Evolutionary conservation across 306 rosid genomes (phyloP), one percentile per base, ranked within the genome.

Genomic region (Astragalus membranaceus): DNA sequence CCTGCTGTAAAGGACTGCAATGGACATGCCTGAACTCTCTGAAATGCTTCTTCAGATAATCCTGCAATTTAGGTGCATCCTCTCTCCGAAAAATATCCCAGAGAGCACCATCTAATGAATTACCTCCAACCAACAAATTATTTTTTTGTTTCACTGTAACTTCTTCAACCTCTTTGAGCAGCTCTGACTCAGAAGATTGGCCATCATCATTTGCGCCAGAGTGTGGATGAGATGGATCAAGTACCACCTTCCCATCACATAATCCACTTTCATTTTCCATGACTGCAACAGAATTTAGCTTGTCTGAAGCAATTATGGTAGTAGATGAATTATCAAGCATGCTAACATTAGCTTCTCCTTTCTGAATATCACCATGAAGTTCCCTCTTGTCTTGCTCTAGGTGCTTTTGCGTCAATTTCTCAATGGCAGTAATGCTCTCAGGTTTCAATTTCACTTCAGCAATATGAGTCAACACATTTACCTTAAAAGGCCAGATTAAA

Each of bases 51-150:
- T 60, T 84, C 54, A 88, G 85, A 65, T 93, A 93, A 67, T 87
- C 82, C 74, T 90, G 75, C 78, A 93, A 87, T 78, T 87, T 85
- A 2, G 90, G 94, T n/a, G 77, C 85, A 83, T 93, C 98, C 68
- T 93, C 77, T 77, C 97, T 85, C 47, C 97, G 80, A 60, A 93
- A 93, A 69, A 93, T 88, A 85, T 90, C 98, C 97, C 98, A 90
- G 3, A 93, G 65, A 46, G 96, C 97, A 63, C 97, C 97, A 20
- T 82, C 97, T 12, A 79, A 55, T 11, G 50, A 71, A 72, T 75
- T 87, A 23, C 42, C 57, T 26, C 8, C 44, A 74, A 47, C 69
- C 53, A 60, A 41, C 69, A 30, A 26, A 47, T 16, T 7, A 20
- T 60, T 72, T 56, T 65, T 32, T 6, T 39, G 50, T n/a, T 57